Evolutionary conservation across 805 yeast genomes (phyloP).

Genomic region (Candida dajiaensis): DNA sequence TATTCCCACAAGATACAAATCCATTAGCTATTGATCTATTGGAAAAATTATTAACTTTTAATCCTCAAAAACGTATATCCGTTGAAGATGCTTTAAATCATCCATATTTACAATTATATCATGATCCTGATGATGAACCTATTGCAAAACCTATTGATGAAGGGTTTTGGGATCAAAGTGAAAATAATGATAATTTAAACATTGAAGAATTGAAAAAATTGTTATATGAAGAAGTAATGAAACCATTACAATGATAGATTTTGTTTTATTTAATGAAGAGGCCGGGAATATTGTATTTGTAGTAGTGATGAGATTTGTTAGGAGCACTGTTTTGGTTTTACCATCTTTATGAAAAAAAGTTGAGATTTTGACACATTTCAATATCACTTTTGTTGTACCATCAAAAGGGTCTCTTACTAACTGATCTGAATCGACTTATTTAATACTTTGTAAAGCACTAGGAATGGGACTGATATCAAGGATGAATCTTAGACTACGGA

Average conservation of each 20-base stretch:
- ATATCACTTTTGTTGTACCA: no score
- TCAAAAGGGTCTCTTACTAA: no score
- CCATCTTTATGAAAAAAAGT: no score
- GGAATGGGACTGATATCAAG: no score
- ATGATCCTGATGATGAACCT: constrained; percentile 72
- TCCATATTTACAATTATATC: constrained; percentile 63
- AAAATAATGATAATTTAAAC: constrained; percentile 57
- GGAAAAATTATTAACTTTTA: constrained; percentile 65
- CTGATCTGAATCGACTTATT: no score
- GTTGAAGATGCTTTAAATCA: constrained; percentile 72
- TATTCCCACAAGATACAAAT: constrained; percentile 42
- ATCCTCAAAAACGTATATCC: constrained; percentile 67
- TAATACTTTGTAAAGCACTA: no score
- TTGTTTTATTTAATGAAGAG: background rate
- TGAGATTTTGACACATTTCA: no score
- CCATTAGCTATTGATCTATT: constrained; percentile 54
- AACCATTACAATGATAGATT: constrained; percentile 26
- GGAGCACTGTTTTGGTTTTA: background rate
- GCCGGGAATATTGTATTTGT: background rate
- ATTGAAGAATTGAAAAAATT: constrained; percentile 68
- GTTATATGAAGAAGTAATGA: constrained; percentile 78
- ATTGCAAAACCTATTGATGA: constrained; percentile 31
- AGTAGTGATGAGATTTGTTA: background rate
- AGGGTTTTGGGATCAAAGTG: constrained; percentile 36
- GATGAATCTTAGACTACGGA: no score